A percentile compares a stretch with the other conserved stretches of the same genome.
phyloP scores from a whole-genome alignment of 768 basidiomycete species.

The Leccinum ochraceum region DNA sequence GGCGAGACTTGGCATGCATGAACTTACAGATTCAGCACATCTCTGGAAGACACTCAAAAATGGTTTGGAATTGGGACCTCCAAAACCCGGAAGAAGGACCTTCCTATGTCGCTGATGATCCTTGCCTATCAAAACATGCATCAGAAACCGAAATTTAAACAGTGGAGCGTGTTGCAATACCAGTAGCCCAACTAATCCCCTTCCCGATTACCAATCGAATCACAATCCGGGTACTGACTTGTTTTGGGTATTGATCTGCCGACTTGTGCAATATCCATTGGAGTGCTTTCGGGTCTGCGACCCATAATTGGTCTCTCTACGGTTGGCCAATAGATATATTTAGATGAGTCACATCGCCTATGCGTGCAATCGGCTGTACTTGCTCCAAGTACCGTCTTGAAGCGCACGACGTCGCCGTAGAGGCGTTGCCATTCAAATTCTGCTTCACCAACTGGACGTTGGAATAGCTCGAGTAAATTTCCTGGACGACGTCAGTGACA shows the following conservation, averaged over 20 bases:
- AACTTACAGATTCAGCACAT: constrained; percentile 31
- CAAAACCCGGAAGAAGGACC: constrained; percentile 58
- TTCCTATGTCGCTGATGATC: constrained; percentile 55
- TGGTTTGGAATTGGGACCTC: constrained; percentile 47
- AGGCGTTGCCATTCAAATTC: constrained; percentile 33
- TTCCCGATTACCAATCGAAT: not conserved
- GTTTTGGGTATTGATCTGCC: constrained; percentile 45
- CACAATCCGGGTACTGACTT: constrained; percentile 22
- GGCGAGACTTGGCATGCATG: not conserved
- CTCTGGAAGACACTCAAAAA: constrained; percentile 50
- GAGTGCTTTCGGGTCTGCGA: constrained; percentile 50
- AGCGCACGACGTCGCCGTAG: constrained; percentile 32
- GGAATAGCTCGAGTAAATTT: constrained; percentile 32
- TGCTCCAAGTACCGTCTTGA: constrained; percentile 31
- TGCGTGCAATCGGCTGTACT: constrained; percentile 1
- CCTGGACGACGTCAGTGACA: constrained; percentile 24
- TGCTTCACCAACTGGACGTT: constrained; percentile 23
- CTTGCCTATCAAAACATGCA: constrained; percentile 26
- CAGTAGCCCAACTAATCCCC: not conserved
- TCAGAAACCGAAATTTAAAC: not conserved
- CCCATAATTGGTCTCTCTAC: constrained; percentile 46
- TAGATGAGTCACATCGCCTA: not conserved
- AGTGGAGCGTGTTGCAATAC: not conserved
- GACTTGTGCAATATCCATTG: constrained; percentile 42
- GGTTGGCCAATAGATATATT: not conserved